A percentile compares a stretch with the other conserved stretches of the same genome.
Conservation (phyloP, 2,329 filamentous ascomycete genomes). For the Fusarium mangiferae region DNA sequence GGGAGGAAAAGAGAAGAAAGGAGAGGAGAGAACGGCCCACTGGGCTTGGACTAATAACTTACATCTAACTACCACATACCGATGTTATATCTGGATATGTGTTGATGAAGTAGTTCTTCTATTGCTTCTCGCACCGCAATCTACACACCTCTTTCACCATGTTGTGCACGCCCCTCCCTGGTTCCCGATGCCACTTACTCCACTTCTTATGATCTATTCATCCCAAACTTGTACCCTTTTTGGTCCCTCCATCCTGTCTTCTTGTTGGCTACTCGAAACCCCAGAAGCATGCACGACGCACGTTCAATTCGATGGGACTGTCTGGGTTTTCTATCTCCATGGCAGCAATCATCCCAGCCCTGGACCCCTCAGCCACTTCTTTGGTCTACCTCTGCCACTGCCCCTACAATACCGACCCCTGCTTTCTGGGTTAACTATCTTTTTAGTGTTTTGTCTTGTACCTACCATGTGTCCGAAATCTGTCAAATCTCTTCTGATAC, state of each 20-base stretch:
- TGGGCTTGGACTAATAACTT: neutral
- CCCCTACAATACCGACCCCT: conserved; percentile 10
- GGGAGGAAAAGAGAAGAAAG: neutral
- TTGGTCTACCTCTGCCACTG: conserved; percentile 23
- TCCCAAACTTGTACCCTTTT: conserved; percentile 31
- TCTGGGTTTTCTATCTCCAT: conserved; percentile 22
- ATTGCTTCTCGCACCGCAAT: conserved; percentile 1
- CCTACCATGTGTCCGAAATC: conserved; percentile 28
- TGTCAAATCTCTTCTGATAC: conserved; percentile 55
- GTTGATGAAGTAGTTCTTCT: conserved; percentile 1
- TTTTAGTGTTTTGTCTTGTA: conserved; percentile 17
- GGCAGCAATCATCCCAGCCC: conserved; percentile 10
- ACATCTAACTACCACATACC: conserved; percentile 1
- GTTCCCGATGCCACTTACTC: conserved; percentile 38
- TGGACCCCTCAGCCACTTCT: conserved; percentile 35
- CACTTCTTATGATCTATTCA: conserved; percentile 41
- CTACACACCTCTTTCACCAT: conserved; percentile 7
- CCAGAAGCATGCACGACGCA: conserved; percentile 28
- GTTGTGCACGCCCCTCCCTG: conserved; percentile 35
- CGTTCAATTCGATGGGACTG: conserved; percentile 27
- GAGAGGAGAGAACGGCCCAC: neutral
- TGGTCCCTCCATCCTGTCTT: conserved; percentile 36
- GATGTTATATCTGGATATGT: neutral
- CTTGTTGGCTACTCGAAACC: conserved; percentile 36
- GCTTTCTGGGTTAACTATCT: conserved; percentile 13